Percentiles rank a stretch among this genome's conserved stretches.
Evolutionary conservation across 192 early-diverging fungal genomes (phyloP).

Genomic region (Rhizophagus prolifer): DNA sequence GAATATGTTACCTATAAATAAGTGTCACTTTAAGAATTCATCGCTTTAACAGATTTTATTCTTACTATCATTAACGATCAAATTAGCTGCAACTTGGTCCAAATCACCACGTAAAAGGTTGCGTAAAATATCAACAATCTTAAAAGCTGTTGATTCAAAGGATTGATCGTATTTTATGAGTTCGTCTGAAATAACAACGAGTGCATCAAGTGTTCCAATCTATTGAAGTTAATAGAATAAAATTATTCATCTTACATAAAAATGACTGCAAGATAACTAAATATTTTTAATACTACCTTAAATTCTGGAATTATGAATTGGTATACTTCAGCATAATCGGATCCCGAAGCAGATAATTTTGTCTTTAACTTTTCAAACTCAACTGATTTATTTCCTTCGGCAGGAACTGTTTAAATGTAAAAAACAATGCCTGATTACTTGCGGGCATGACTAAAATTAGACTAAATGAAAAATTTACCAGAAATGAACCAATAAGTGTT

Average conservation of each 20-base stretch:
- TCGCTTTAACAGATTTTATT: neutral
- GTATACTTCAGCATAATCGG: slow-evolving; percentile 79
- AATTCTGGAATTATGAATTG: slow-evolving; percentile 88
- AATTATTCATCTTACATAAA: too few species aligned
- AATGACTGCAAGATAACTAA: too few species aligned
- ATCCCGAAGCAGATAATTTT: slow-evolving; percentile 58
- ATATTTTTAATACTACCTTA: slow-evolving; percentile 58
- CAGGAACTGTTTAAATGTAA: slow-evolving; percentile 63
- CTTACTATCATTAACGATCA: slow-evolving; percentile 83
- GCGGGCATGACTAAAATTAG: neutral
- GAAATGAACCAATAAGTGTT: slow-evolving; percentile 24
- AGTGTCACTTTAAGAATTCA: neutral
- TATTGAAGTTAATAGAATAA: slow-evolving; percentile 31
- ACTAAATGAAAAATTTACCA: slow-evolving; percentile 10
- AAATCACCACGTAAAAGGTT: slow-evolving; percentile 67
- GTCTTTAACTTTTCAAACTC: slow-evolving; percentile 69
- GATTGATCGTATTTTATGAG: slow-evolving; percentile 80
- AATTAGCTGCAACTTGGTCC: slow-evolving; percentile 55
- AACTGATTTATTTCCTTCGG: slow-evolving; percentile 73
- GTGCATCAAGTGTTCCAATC: slow-evolving; percentile 94
- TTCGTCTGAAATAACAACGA: slow-evolving; percentile 95
- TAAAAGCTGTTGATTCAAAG: slow-evolving; percentile 72
- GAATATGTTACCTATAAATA: neutral
- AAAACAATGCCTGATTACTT: neutral
- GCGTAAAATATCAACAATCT: slow-evolving; percentile 84